Evolutionary conservation across 306 rosid species (phyloP).

Genomic region (Casuarina cunninghamiana): DNA sequence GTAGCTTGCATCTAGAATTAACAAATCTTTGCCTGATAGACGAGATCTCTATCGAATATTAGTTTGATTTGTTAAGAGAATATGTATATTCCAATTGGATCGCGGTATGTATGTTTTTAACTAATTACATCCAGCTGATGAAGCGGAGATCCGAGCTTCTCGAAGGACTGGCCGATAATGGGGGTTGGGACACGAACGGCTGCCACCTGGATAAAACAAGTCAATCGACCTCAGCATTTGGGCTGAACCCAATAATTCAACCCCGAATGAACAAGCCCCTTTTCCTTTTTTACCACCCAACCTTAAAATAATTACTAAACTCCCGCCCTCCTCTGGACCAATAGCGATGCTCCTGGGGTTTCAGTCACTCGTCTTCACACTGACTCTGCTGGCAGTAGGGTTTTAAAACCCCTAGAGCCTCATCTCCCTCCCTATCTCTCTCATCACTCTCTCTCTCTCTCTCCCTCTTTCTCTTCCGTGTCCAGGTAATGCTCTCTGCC

Average conservation of each 20-base stretch:
- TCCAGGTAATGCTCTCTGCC: slow-evolving; percentile 10
- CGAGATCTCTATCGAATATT: too few relatives aligned
- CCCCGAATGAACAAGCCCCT: neutral
- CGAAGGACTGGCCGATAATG: neutral
- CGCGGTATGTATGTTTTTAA: too few relatives aligned
- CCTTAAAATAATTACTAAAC: slow-evolving; percentile 11
- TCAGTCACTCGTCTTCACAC: neutral
- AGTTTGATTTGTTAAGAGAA: too few relatives aligned
- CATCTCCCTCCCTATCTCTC: neutral
- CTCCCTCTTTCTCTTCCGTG: neutral
- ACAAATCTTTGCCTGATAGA: too few relatives aligned
- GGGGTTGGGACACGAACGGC: neutral
- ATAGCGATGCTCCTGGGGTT: neutral
- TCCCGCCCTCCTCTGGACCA: slow-evolving; percentile 23
- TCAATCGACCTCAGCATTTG: neutral
- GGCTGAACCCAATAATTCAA: neutral
- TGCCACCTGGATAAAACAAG: too few relatives aligned
- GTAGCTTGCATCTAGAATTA: too few relatives aligned
- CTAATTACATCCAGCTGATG: too few relatives aligned
- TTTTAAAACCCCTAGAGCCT: slow-evolving; percentile 8
- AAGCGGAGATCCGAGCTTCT: neutral
- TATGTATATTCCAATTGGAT: too few relatives aligned
- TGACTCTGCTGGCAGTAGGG: neutral
- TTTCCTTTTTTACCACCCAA: slow-evolving; percentile 4
- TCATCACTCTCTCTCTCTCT: neutral